phyloP scores from a whole-genome alignment of 2,329 filamentous ascomycete species.

The Raffaelea arxii region DNA sequence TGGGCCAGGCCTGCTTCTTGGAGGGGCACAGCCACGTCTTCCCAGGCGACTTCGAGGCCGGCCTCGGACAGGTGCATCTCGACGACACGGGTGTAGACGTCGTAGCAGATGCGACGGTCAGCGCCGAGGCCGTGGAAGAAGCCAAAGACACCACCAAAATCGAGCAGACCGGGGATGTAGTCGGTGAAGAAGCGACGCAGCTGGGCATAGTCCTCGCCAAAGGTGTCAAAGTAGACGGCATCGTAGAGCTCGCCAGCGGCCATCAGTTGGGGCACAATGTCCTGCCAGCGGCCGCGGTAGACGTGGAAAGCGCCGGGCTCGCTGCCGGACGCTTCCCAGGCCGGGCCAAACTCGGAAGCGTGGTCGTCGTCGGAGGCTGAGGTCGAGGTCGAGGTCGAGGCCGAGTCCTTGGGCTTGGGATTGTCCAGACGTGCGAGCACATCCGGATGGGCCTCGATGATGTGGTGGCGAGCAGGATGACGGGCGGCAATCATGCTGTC shows the following conservation, averaged over 20 bases:
- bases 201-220: conserved; percentile 85
- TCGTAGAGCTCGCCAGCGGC: conserved; percentile 64
- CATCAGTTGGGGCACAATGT: conserved; percentile 60
- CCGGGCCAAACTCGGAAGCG: conserved; percentile 33
- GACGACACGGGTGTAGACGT: conserved; percentile 86
- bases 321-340: conserved; percentile 45
- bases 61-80: conserved; percentile 87
- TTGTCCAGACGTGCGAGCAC: conserved; percentile 56
- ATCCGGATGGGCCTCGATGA: conserved; percentile 75
- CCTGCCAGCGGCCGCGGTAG: conserved; percentile 71
- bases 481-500: conserved; percentile 66
- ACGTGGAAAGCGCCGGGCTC: conserved; percentile 62
- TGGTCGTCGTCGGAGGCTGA: conserved; percentile 35
- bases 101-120: conserved; percentile 86
- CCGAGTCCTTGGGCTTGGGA: conserved; percentile 33
- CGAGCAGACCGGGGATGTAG: conserved; percentile 69
- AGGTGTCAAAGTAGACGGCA: conserved; percentile 95
- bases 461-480: conserved; percentile 62
- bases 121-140: conserved; percentile 91
- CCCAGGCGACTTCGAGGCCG: conserved; percentile 83
- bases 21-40: conserved; percentile 64
- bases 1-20: conserved; percentile 55
- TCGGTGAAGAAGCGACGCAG: conserved; percentile 83
- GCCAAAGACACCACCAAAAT: conserved; percentile 64
- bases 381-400: conserved; percentile 38